These are phyloP conservation scores for Vigna radiata DNA, from an alignment of 306 rosid species.

Conservation along the genomic window DNA sequence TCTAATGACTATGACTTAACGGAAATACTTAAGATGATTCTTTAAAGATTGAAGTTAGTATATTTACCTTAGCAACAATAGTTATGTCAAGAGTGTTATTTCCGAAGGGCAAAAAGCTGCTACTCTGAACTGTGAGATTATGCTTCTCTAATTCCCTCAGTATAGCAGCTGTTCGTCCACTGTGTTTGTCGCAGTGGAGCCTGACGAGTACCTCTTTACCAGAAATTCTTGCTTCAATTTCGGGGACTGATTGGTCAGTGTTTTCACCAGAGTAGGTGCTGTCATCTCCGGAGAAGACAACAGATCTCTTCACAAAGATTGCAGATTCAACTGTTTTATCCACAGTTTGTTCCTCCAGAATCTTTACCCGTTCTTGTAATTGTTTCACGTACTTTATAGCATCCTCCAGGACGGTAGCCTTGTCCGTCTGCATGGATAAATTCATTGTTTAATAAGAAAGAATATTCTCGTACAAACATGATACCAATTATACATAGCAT, in stretches of 20 bases:
- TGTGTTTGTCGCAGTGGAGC: constrained; percentile 64
- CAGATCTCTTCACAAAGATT: constrained; percentile 58
- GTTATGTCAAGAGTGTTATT: constrained; percentile 66
- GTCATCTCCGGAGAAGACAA: constrained; percentile 44
- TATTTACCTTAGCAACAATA: constrained; percentile 49
- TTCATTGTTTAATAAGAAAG: neutral
- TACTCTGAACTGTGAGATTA: constrained; percentile 58
- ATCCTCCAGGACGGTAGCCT: constrained; percentile 86
- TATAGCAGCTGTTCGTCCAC: constrained; percentile 51
- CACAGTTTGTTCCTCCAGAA: constrained; percentile 63
- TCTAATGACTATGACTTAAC: too few relatives aligned
- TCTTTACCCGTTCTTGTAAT: constrained; percentile 61
- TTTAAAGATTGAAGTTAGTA: neutral
- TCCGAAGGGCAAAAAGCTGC: constrained; percentile 73
- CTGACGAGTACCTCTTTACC: constrained; percentile 68
- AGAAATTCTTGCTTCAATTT: constrained; percentile 75
- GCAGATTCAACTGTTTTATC: constrained; percentile 68
- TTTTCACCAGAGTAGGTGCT: constrained; percentile 51
- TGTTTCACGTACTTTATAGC: constrained; percentile 68
- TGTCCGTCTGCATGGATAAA: constrained; percentile 72
- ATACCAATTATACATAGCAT: neutral
- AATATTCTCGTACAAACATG: neutral
- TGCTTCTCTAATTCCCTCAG: constrained; percentile 59
- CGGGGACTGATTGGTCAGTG: constrained; percentile 54
- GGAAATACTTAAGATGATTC: neutral